phyloP scores from a whole-genome alignment of 2,329 filamentous ascomycete species.

The Aspergillus glaucus region DNA sequence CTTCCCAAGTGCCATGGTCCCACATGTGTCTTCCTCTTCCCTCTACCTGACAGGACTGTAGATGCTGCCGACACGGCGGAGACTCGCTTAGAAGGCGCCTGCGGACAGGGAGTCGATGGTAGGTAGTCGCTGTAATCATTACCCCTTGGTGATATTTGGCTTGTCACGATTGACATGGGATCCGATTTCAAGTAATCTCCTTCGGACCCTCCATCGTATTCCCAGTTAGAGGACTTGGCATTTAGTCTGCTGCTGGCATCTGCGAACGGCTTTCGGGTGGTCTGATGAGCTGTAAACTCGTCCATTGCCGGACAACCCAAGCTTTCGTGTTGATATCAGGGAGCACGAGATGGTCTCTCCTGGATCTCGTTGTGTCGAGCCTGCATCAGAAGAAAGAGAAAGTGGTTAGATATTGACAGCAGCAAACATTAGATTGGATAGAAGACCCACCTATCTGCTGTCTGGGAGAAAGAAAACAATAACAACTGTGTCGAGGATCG shows the following conservation, averaged over 20 bases:
- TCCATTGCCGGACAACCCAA: conserved; percentile 20
- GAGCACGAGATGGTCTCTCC: too few species aligned
- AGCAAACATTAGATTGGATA: too few species aligned
- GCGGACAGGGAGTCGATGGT: conserved; percentile 45
- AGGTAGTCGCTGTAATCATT: conserved; percentile 47
- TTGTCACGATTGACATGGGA: conserved; percentile 22
- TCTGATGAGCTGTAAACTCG: conserved; percentile 6
- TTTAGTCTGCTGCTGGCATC: conserved; percentile 48
- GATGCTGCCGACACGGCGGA: conserved; percentile 52
- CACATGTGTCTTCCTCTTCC: conserved; percentile 65
- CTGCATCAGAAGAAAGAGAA: too few species aligned
- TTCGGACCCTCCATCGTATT: conserved; percentile 7
- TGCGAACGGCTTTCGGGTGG: conserved; percentile 36
- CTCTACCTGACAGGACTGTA: conserved; percentile 45
- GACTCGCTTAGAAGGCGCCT: conserved; percentile 44
- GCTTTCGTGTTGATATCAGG: conserved; percentile 1
- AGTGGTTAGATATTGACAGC: too few species aligned
- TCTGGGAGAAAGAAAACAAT: too few species aligned
- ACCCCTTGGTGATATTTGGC: conserved; percentile 18
- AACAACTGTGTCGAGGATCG: too few species aligned
- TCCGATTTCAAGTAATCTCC: conserved; percentile 14
- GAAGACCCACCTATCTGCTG: too few species aligned
- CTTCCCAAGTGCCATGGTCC: conserved; percentile 91
- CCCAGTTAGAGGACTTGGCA: conserved; percentile 20
- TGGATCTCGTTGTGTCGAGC: too few species aligned